Percentiles rank a stretch among this genome's conserved stretches.
Evolutionary conservation across 352 stramenopile species (phyloP).

Genomic region (Phytophthora meadii): DNA sequence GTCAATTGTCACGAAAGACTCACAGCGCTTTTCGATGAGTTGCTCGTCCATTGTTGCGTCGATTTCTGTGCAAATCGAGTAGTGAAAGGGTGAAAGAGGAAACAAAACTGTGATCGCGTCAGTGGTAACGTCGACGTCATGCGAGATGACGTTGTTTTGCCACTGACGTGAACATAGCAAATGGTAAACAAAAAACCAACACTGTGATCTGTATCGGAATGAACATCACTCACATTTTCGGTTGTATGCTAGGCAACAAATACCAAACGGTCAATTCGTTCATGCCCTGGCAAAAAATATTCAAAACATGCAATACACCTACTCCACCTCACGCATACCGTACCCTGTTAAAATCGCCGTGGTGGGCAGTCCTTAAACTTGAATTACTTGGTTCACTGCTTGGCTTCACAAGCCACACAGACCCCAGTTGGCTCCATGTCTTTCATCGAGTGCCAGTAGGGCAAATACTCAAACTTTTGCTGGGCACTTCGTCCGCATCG

Average conservation of each 20-base stretch:
- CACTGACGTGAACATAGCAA: slow-evolving; percentile 4
- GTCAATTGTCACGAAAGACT: slow-evolving; percentile 15
- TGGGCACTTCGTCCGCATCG: not conserved
- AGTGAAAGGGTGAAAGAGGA: slow-evolving; percentile 4
- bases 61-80: not conserved
- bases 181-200: no score
- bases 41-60: slow-evolving; percentile 11
- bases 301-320: no score
- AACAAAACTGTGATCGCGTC: slow-evolving; percentile 13
- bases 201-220: no score
- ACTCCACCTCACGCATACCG: no score
- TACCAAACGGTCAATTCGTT: no score
- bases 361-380: no score
- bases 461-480: slow-evolving; percentile 15
- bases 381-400: not conserved
- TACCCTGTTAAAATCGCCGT: no score
- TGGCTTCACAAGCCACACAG: slow-evolving; percentile 38
- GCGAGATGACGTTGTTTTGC: slow-evolving; percentile 2
- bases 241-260: no score
- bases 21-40: slow-evolving; percentile 8
- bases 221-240: no score
- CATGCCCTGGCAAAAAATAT: no score
- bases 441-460: slow-evolving; percentile 46
- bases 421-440: slow-evolving; percentile 26
- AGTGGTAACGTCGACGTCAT: slow-evolving; percentile 6